Base-by-base conservation (phyloP, 2,329 filamentous ascomycete species). In the Aspergillus sp. region DNA sequence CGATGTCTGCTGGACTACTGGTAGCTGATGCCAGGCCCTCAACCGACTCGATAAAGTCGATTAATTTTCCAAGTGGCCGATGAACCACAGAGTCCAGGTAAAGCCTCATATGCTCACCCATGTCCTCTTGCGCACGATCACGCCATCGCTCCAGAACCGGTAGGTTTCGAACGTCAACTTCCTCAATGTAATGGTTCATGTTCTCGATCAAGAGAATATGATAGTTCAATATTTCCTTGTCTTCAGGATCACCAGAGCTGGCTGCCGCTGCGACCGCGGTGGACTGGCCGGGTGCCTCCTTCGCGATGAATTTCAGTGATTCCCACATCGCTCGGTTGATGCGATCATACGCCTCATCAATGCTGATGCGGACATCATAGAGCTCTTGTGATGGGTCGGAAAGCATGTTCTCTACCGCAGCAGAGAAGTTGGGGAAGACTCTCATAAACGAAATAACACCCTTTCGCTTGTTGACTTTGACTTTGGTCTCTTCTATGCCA, bases 401-500 rank as follows among this genome's bases (percentile, higher is more conserved):
- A 47, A 96, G 82, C 85, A 96, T 93, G 68, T 88, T 92, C 75
- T 97, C 93, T 1, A 97, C 85, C 0, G 89, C 87, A 1, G 85
- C 76, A n/a, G 87, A 87, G 76, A 97, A 97, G 58, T 88, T 81
- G 0, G 93, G 95, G 80, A 98, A 98, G 41, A 93, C 89, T 62
- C 91, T 90, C 80, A 98, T 93, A 74, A 98, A 98, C 15, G 88
- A 88, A 67, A 98, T 97, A 56, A 99, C 91, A 11, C 95, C 93
- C 78, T 96, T 97, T 64, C 95, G 89, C 81, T 98, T 98, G 81
- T 96, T 97, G 76, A 97, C 92, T 80, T 97, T 97, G 73, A 99
- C 93, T 76, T 98, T 98, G 39, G 93, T 98, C 60, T 98, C 95
- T 76, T 98, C 95, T 62, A 98, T 96, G 5, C 92, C 93, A 24